Conservation (phyloP, 495 filamentous ascomycete species). For the Amniculicola lignicola region DNA sequence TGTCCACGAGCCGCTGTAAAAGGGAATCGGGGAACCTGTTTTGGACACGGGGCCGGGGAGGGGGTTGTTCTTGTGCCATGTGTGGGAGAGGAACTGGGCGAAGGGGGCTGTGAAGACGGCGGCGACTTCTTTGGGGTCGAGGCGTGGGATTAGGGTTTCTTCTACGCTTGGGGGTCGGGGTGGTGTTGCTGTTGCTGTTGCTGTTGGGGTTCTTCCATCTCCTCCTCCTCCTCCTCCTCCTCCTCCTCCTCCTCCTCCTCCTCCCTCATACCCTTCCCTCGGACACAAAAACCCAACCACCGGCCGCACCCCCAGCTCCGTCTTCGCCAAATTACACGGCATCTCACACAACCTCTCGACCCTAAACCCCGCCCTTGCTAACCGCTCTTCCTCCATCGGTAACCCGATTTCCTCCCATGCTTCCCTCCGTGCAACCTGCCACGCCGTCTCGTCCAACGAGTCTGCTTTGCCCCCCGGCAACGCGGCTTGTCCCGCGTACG, state of each 20-base stretch:
- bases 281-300: conserved; percentile 71
- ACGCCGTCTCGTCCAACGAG: conserved; percentile 49
- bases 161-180: conserved; percentile 54
- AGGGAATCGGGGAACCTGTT: conserved; percentile 50
- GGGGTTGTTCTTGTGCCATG: conserved; percentile 18
- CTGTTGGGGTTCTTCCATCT: too few relatives aligned
- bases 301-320: conserved; percentile 76
- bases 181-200: conserved; percentile 10
- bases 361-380: conserved; percentile 67
- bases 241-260: too few relatives aligned
- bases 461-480: conserved; percentile 72
- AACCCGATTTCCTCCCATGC: conserved; percentile 89
- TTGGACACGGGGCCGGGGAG: background rate
- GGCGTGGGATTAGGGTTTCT: conserved; percentile 66
- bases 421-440: conserved; percentile 81
- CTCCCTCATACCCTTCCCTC: too few relatives aligned
- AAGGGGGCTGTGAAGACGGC: conserved; percentile 88
- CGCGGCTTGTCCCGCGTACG: conserved; percentile 75
- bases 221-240: too few relatives aligned
- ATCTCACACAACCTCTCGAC: conserved; percentile 84
- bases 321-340: conserved; percentile 74
- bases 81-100: conserved; percentile 56
- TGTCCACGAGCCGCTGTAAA: conserved; percentile 63
- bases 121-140: conserved; percentile 83
- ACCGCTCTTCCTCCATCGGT: conserved; percentile 57